Evolutionary conservation across 495 filamentous ascomycete genomes (phyloP), one percentile per base, ranked within the genome.

Genomic region (Penicillium tannophilum): DNA sequence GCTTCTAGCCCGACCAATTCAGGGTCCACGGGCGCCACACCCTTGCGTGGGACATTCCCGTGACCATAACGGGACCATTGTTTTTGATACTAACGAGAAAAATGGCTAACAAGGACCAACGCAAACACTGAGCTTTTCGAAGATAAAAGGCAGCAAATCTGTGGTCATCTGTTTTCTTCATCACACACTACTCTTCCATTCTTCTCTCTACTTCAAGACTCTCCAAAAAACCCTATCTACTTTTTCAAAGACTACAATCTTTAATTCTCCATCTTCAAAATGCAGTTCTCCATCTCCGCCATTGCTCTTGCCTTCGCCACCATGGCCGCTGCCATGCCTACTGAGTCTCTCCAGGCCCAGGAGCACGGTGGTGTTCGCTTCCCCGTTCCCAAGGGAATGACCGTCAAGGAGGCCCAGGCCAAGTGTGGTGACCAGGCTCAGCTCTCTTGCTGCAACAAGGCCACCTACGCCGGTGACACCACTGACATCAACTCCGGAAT

Each of bases 351-450:
- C 12, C 26, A 56, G 44, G 1, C 19, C 48, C 60, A 63, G 63
- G 39, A 36, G 30, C 39, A 44, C 36, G 46, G 23, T 35, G 20
- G 48, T 26, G 30, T 55, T 55, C 39, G 42, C 14, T 60, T 44
- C 30, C 65, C 69, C 51, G 72, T 74, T 24, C 74, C 73, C 53
- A 67, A 71, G 56, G 54, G 65, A 62, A 64, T 79, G 53, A 81
- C 80, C 51, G 68, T 81, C 64, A 61, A 75, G 65, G 64, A 82
- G 67, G 80, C 72, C 26, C 71, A 75, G 55, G 65, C 72, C 63
- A 78, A 77, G 65, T 82, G 80, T 55, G 80, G 80, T 64, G 62
- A 73, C 62, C 68, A 80, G 68, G 76, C 80, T 59, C 67, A 78
- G 64, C 74, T 82, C 44, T 72, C 75, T 56, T 80, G 79, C 73